Base-by-base conservation (phyloP, 75 land plant genomes). In the Picea glauca region DNA sequence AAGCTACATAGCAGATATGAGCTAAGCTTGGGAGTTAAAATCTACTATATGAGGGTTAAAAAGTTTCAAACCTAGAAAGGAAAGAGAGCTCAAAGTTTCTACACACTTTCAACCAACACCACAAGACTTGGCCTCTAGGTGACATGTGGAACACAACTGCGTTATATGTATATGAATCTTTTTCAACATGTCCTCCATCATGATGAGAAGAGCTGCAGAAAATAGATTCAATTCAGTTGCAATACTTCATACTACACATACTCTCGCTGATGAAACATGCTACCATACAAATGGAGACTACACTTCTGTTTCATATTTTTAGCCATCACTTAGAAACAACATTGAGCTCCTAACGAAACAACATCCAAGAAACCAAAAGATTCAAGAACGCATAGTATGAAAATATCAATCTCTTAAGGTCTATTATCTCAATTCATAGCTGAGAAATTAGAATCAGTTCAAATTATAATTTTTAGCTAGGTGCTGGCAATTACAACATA, bases 131-230 rank as follows among this genome's bases (percentile, higher is more conserved):
- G 80, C 88, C 57, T 77, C 23, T 64, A 81, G 79, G 56, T 76
- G 79, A 57, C 88, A 86, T 4, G 78, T 23, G 58, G 88, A 77
- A 67, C 86, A 86, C 26, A 80, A 74, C 20, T 81, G 82, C 40
- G 87, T 86, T 18, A 86, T 76, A 58, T 86, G 88, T 40, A 77
- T 57, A 57, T 60, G 46, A 23, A 84, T 76, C 46, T 72, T 84
- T 58, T 80, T 82, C 64, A 77, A 64, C 20, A 83, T 58, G 33
- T 82, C 64, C 21, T 72, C 63, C 79, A 86, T 78, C 35, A 80
- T 58, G 21, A 75, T 82, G 13, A 86, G 83, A 58, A 85, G 62
- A 43, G 60, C 87, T 85, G 78, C 76, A 78, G 50, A 11, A 79
- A 40, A 18, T 20, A 40, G 21, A n/a, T 17, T 68, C 50, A 40